Base-by-base conservation (phyloP, 495 filamentous ascomycete genomes). In the Parachaetomium inaequale region DNA sequence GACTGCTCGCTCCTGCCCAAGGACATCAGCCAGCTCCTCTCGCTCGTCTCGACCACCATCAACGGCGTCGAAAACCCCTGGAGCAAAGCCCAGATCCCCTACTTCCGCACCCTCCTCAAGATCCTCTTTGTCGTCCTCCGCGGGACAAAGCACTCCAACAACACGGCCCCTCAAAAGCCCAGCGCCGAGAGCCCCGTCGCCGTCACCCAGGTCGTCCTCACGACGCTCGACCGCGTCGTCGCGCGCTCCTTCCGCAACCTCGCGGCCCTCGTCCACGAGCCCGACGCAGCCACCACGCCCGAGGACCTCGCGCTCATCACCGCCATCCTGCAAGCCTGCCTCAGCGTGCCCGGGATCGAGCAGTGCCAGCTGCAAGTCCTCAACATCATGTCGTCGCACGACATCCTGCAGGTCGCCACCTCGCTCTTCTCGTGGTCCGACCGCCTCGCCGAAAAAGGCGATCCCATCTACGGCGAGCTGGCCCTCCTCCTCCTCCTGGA, bases 351-450 rank as follows among this genome's bases (percentile, higher is more conserved):
- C 1, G 83, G 83, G 21, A 82, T 90, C 63, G 78, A 81, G 28
- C 75, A 81, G 55, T 83, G 81, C 63, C 79, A 87, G 66, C 67
- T 85, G 21, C 85, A 89, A 60, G 83, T 93, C 63, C 81, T 86
- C 50, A 83, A 82, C 49, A 84, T 86, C 66, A 78, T 89, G 68
- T 75, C 81, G 26, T 72, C 83, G 42, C 81, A 88, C 69, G 84
- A 94, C 58, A 86, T 87, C 3, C 81, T 87, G n/a, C 87, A 93
- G 63, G 87, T 89, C 54, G 92, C 92, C 0, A 87, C 87, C 17
- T 90, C 89, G 14, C 81, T 99, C 53, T 97, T 95, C 73, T 96
- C 91, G 7, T 99, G 95, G 95, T 85, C 94, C 17, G 91, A 98
- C 72, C 85, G 87, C 63, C 81, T 94, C 46, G 76, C 82, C 5